Base-by-base conservation (phyloP, 345 rosid genomes). In the Citrus cavaleriei region DNA sequence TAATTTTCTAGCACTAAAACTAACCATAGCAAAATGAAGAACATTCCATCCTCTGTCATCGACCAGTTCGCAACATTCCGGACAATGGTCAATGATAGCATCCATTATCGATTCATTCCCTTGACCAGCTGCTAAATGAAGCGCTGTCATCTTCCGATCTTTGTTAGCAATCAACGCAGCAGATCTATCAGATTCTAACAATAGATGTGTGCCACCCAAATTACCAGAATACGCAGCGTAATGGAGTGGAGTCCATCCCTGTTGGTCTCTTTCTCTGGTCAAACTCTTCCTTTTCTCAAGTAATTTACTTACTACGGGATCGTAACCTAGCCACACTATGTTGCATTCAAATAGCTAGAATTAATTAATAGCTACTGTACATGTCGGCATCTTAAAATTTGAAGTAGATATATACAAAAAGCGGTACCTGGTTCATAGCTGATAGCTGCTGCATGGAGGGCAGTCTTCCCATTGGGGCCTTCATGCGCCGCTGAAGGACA, bases 181-280 rank as follows among this genome's bases (percentile, higher is more conserved):
- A 16, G 61, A 42, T 75, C 21, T 10, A 63, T 63, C 60, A 22
- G 2, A n/a, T 5, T 28, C 9, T 7, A 75, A 19, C 25, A 75
- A 10, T 7, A 27, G 7, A 25, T 24, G 40, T 37, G 38, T 6
- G 38, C 38, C 38, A 37, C 38, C 38, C 0, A 37, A 37, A 0
- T 37, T 37, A 37, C 38, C 38, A 6, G 38, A 37, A 40, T 74
- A 61, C 13, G 68, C 77, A 6, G 77, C 68, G 10, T 25, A 60
- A 27, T 74, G 77, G 4, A 74, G 68, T 38, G 77, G 77, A 60
- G 55, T 74, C 77, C 77, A 74, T 0, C 68, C 68, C 4, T 40
- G 27, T 37, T 24, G 21, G 55, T 68, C 70, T 37, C 1, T 67
- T 67, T 37, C 70, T 37, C 10, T 67, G 38, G 7, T 37, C n/a